These are phyloP conservation scores for Barnettozyma siamensis DNA, from an alignment of 805 yeast species.

Conservation along the genomic window DNA sequence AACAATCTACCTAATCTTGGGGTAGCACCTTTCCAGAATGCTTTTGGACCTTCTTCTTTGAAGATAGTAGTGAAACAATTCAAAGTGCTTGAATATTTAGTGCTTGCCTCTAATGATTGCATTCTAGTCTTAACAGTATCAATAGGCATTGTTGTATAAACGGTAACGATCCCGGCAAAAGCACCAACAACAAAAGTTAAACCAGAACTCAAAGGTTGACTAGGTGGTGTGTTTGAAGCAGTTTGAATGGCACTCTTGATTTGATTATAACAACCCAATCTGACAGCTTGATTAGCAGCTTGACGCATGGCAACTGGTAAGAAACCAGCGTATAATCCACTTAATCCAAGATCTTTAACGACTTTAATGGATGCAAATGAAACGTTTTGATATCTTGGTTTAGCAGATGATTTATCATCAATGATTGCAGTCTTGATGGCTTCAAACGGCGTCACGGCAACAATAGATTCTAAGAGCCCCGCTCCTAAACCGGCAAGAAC, in stretches of 20 bases:
- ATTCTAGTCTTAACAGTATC: conserved; percentile 95
- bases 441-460: conserved; percentile 96
- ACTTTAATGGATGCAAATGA: conserved; percentile 56
- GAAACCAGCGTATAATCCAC: conserved; percentile 83
- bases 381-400: conserved; percentile 69
- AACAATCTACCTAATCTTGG: conserved; percentile 91
- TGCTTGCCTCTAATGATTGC: conserved; percentile 83
- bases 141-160: conserved; percentile 90
- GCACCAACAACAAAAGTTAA: conserved; percentile 88
- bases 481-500: conserved; percentile 98
- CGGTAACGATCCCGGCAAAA: conserved; percentile 83
- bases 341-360: conserved; percentile 71
- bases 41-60: conserved; percentile 79
- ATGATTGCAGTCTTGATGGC: conserved; percentile 94
- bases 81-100: conserved; percentile 64
- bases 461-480: conserved; percentile 82
- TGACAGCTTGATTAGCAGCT: conserved; percentile 92
- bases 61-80: conserved; percentile 79
- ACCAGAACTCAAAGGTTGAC: conserved; percentile 67
- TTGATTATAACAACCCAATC: conserved; percentile 88
- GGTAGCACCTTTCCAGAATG: conserved; percentile 98
- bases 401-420: conserved; percentile 77
- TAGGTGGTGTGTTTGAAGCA: conserved; percentile 58
- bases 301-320: conserved; percentile 93
- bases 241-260: conserved; percentile 76